Base-by-base conservation (phyloP, 1,284 basidiomycete species). In the Trichosporon sp. region DNA sequence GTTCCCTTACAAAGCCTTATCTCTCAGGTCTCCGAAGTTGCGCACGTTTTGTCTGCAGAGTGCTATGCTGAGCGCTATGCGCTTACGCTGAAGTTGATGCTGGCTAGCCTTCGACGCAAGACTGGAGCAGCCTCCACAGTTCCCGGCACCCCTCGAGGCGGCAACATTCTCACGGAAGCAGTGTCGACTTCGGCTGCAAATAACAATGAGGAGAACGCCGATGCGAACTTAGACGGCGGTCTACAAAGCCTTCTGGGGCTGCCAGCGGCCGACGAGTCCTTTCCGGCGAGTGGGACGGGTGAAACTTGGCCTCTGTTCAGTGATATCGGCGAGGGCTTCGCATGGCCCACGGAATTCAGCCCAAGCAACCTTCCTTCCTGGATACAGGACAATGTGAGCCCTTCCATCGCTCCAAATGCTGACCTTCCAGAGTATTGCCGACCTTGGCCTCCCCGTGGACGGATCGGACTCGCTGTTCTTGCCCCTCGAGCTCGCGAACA, bases 391-490 rank as follows among this genome's bases (percentile, higher is more conserved):
- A 88, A 89, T 58, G 90, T 94, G 81, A 91, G 88, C 78, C 9
- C 6, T 4, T 27, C 25, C 12, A 27, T 18, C n/a, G 11, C 32
- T 3, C 2, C 8, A 27, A 11, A 32, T 21, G 56, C 21, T 47
- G 25, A 42, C 29, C 6, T 72, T 64, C 38, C 81, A 94, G 91
- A 93, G 88, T 77, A 84, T 94, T 72, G 89, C 90, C 23, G 93
- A 95, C 80, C 88, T 95, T 6, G 92, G 93, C 18, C 84, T 95
- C 63, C 93, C 93, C n/a, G 86, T 89, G 58, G 93, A 94, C 75
- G 93, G 92, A 60, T 91, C 90, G 5, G 93, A 95, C 75, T 92
- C 91, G 7, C 90, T 95, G 66, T 95, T 95, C 84, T 81, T 95
- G 68, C 90, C 81, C 4, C 77, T 78, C n/a, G 82, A 83, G 77